Conservation (phyloP, 371 early-diverging fungal genomes). For the Rhizopus sp. region DNA sequence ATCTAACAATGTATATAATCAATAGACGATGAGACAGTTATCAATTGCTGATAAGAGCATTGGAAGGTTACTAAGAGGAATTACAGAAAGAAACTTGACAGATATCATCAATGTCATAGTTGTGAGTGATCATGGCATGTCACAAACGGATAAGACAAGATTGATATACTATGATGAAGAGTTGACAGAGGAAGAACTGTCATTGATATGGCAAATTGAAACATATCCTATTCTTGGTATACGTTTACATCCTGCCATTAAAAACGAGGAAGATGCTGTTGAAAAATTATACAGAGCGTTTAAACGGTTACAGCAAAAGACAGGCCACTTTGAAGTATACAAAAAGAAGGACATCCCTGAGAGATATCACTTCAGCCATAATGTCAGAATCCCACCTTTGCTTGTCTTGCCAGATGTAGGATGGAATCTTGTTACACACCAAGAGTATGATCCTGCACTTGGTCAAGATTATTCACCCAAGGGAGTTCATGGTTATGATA, state of each 20-base stretch:
- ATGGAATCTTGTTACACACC: slow-evolving; percentile 56
- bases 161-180: slow-evolving; percentile 76
- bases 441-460: slow-evolving; percentile 32
- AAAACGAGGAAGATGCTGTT: slow-evolving; percentile 21
- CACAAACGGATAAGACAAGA: slow-evolving; percentile 50
- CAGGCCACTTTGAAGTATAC: slow-evolving; percentile 63
- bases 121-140: slow-evolving; percentile 96
- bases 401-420: slow-evolving; percentile 71
- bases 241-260: slow-evolving; percentile 27
- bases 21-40: slow-evolving; percentile 37
- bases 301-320: slow-evolving; percentile 20
- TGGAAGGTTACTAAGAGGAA: slow-evolving; percentile 58
- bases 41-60: slow-evolving; percentile 67
- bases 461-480: slow-evolving; percentile 31
- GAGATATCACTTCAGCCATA: slow-evolving; percentile 60
- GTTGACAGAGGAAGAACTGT: slow-evolving; percentile 34
- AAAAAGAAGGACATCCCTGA: slow-evolving; percentile 64
- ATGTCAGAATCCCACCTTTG: slow-evolving; percentile 73
- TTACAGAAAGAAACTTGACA: slow-evolving; percentile 63
- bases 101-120: slow-evolving; percentile 81
- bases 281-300: slow-evolving; percentile 42
- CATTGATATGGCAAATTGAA: slow-evolving; percentile 35
- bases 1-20: not conserved
- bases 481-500: slow-evolving; percentile 91
- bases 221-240: slow-evolving; percentile 47